phyloP scores from a whole-genome alignment of 768 basidiomycete genomes.

The Saitozyma podzolica region DNA sequence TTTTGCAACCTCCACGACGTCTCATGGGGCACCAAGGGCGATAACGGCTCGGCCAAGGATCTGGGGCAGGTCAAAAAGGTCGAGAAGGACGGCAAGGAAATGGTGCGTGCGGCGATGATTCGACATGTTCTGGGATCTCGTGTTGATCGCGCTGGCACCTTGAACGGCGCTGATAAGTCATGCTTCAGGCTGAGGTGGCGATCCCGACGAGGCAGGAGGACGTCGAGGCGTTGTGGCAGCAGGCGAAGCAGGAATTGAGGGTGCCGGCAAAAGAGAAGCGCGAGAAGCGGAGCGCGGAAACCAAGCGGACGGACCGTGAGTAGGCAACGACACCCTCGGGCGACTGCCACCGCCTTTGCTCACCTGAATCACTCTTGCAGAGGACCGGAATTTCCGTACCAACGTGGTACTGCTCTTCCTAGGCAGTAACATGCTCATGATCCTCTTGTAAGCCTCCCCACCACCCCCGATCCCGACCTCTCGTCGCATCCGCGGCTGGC shows the following conservation, averaged over 20 bases:
- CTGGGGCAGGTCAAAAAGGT: slow-evolving; percentile 88
- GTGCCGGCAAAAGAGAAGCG: slow-evolving; percentile 70
- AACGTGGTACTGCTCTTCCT: slow-evolving; percentile 48
- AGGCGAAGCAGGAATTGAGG: slow-evolving; percentile 69
- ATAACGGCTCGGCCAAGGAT: slow-evolving; percentile 83
- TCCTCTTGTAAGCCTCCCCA: slow-evolving; percentile 50
- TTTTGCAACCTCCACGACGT: slow-evolving; percentile 66
- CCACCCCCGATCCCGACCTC: too few relatives aligned
- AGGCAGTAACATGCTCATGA: slow-evolving; percentile 72
- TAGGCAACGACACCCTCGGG: not conserved
- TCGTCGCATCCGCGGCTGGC: too few relatives aligned
- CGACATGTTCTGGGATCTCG: too few relatives aligned
- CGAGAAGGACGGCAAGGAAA: slow-evolving; percentile 76
- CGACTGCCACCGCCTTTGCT: slow-evolving; percentile 61
- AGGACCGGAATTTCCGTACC: slow-evolving; percentile 48
- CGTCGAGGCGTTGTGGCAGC: slow-evolving; percentile 81
- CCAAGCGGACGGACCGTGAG: slow-evolving; percentile 73
- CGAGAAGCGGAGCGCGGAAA: slow-evolving; percentile 79
- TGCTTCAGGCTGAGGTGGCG: slow-evolving; percentile 64
- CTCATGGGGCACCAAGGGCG: slow-evolving; percentile 84
- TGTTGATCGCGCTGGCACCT: too few relatives aligned
- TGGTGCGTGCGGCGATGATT: slow-evolving; percentile 55
- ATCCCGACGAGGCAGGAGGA: slow-evolving; percentile 79
- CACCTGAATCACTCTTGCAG: slow-evolving; percentile 62
- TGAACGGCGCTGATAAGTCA: not conserved